A percentile compares a stretch with the other conserved stretches of the same genome.
These are phyloP conservation scores for Westerdykella sp. DNA, from an alignment of 2,329 filamentous ascomycete genomes.

Conservation along the genomic window DNA sequence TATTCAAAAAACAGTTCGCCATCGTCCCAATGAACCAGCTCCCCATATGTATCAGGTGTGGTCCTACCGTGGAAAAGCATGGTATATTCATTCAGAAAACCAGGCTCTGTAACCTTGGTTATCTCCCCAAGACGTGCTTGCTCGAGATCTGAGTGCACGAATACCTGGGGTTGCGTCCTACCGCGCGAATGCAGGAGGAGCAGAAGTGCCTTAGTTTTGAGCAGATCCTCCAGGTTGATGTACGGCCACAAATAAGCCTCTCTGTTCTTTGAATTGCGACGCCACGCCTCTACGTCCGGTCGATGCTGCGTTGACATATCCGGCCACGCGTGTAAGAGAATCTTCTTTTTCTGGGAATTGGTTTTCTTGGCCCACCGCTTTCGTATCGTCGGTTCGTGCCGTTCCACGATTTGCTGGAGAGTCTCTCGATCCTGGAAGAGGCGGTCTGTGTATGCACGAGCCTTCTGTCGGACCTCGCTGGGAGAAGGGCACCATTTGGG, in stretches of 20 bases:
- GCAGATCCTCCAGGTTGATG: slow-evolving; percentile 54
- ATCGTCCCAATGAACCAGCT: slow-evolving; percentile 34
- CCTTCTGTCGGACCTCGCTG: background rate
- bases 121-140: slow-evolving; percentile 5
- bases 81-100: slow-evolving; percentile 20
- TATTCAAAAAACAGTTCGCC: slow-evolving; percentile 36
- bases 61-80: slow-evolving; percentile 32
- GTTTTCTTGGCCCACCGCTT: slow-evolving; percentile 53
- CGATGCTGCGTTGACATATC: slow-evolving; percentile 46
- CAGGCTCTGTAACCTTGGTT: slow-evolving; percentile 2
- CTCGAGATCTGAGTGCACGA: slow-evolving; percentile 43
- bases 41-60: slow-evolving; percentile 30
- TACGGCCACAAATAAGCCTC: slow-evolving; percentile 47
- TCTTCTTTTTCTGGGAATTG: slow-evolving; percentile 39
- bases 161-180: slow-evolving; percentile 42
- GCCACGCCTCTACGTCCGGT: slow-evolving; percentile 44
- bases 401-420: slow-evolving; percentile 37
- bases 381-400: slow-evolving; percentile 48
- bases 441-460: background rate
- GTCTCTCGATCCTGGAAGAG: slow-evolving; percentile 5
- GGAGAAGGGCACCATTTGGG: background rate
- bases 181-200: slow-evolving; percentile 48
- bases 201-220: slow-evolving; percentile 41
- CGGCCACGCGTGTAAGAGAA: slow-evolving; percentile 47
- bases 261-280: slow-evolving; percentile 12